Base-by-base conservation (phyloP, 2,329 filamentous ascomycete species). In the Erysiphe neolycopersici region DNA sequence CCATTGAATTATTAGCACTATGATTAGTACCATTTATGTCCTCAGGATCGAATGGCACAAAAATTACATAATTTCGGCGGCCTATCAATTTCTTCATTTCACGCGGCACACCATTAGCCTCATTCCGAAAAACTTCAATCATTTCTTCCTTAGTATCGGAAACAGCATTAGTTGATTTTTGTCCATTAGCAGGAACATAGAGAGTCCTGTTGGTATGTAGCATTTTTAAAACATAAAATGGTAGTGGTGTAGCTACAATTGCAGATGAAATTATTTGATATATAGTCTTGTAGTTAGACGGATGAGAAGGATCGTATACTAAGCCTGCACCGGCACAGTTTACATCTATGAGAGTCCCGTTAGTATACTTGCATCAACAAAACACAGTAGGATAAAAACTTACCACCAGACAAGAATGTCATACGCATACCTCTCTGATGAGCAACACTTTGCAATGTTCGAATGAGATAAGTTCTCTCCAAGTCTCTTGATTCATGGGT, bases 121-220 rank as follows among this genome's bases (percentile, higher is more conserved):
- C 89, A 8, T 78, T 81, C 54, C 89, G 83, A 69, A 98, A 98
- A 51, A 98, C 91, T 64, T 98, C 89, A 80, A 98, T 92, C 89
- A 98, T 98, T 61, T 98, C 89, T 60, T 98, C 89, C 61, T 98
- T 95, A 40, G 89, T 98, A 58, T 98, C 89, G 1, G 76, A 79
- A 1, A 80, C 69, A 49, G 76, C 70, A 47, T 83, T 73, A 1
- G 68, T 78, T 1, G 79, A 76, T 50, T 72, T 71, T 45, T 83
- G 74, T n/a, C 87, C 87, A 59, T 98, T 98, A 44, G 71, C 68
- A 0, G 89, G 89, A 44, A 98, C 69, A 59, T 94, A 98, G 26
- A 95, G 73, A 33, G 80, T 73, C 60, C 87, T 89, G 62, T 85
- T 87, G 65, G 79, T 89, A 66, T 95, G 84, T n/a, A 98, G 74